phyloP scores from a whole-genome alignment of 73 alveolate genomes.

The Paramecium caudatum region DNA sequence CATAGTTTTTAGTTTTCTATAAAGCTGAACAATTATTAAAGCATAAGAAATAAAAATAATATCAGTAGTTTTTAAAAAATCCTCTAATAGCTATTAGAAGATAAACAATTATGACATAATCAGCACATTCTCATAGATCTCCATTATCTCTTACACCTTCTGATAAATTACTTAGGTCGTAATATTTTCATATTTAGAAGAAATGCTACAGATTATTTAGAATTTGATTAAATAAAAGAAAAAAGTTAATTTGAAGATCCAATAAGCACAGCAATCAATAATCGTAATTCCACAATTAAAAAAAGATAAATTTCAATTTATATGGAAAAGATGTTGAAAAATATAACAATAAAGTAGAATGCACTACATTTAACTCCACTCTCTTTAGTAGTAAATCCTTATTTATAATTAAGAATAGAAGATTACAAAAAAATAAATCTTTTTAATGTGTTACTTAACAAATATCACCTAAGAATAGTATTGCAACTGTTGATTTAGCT shows the following conservation, averaged over 20 bases:
- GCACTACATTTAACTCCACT: neutral
- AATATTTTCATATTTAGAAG: neutral
- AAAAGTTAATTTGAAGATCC: slow-evolving; percentile 12
- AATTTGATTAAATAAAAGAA: slow-evolving; percentile 11
- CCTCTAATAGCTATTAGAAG: slow-evolving; percentile 22
- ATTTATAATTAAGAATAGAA: neutral
- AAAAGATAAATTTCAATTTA: slow-evolving; percentile 28
- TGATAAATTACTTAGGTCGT: neutral
- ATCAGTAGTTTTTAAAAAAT: neutral
- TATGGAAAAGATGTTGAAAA: slow-evolving; percentile 51
- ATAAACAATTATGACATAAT: neutral
- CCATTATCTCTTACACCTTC: slow-evolving; percentile 39
- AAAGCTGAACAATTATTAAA: neutral
- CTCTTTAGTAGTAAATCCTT: slow-evolving; percentile 6
- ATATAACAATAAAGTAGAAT: neutral
- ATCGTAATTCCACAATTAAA: neutral
- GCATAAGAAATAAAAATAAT: neutral
- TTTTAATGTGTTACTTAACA: neutral
- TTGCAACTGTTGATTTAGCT: neutral
- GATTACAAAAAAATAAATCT: neutral
- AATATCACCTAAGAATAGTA: neutral
- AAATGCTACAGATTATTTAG: slow-evolving; percentile 23
- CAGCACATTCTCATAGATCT: slow-evolving; percentile 2
- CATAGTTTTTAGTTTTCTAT: neutral
- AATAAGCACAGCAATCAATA: neutral